A percentile compares a stretch with the other conserved stretches of the same genome.
phyloP scores from a whole-genome alignment of 345 rosid genomes.

The Citrus trifoliata region DNA sequence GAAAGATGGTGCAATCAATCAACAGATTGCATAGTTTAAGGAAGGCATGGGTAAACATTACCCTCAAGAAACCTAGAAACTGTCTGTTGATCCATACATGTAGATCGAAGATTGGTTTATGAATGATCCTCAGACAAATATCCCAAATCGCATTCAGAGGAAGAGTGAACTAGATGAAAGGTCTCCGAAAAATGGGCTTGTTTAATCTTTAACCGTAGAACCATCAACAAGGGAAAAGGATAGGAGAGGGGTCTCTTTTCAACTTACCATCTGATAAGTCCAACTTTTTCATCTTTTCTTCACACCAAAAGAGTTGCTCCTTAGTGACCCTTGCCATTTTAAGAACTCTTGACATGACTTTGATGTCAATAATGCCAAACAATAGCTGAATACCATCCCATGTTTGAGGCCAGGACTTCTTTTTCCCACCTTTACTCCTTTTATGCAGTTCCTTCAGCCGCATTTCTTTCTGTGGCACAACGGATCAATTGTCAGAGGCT shows the following conservation, averaged over 20 bases:
- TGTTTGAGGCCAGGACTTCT: constrained; percentile 77
- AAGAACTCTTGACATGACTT: constrained; percentile 62
- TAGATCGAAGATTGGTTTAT: neutral
- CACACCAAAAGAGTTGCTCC: constrained; percentile 90
- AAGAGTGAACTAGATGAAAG: neutral
- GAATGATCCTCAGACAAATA: neutral
- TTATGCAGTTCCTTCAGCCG: constrained; percentile 66
- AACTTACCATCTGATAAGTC: constrained; percentile 54
- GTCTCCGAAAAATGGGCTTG: neutral
- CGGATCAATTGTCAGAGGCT: neutral
- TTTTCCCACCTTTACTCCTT: constrained; percentile 74
- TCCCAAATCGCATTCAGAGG: neutral
- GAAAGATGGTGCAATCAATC: neutral
- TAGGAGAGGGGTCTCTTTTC: constrained; percentile 75
- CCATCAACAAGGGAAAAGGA: constrained; percentile 75
- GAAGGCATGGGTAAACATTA: neutral
- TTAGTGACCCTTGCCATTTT: constrained; percentile 67
- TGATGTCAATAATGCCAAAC: constrained; percentile 66
- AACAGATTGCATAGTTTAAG: neutral
- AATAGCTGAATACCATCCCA: constrained; percentile 61
- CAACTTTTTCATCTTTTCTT: constrained; percentile 89
- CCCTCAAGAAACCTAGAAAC: neutral
- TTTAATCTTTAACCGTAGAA: neutral
- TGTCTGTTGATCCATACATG: neutral
- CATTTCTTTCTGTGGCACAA: constrained; percentile 53